Base-by-base conservation (phyloP, 2,329 filamentous ascomycete genomes). In the Apiospora hydei region DNA sequence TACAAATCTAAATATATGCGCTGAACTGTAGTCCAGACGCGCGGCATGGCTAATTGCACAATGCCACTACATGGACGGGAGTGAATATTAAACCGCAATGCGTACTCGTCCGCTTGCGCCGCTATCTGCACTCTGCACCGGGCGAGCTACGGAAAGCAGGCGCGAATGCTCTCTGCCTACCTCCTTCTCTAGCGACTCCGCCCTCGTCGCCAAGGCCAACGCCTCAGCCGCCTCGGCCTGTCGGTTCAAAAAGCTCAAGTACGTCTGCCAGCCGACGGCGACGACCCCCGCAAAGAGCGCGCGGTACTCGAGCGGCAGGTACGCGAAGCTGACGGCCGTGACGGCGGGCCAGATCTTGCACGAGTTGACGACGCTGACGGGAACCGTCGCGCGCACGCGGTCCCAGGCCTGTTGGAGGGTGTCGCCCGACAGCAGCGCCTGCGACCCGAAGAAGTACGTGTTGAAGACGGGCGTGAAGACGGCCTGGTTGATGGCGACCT, bases 201-300 rank as follows among this genome's bases (percentile, higher is more conserved):
- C 49, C 49, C 1, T 5, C 57, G 34, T 11, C 21, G 18, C 30
- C 21, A 24, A 5, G 18, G 57, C 57, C 57, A 24, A 6, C 46
- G 74, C 84, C 74, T 89, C 88, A 76, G 86, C 84, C 68, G 85
- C 84, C 80, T 94, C 94, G 1, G 93, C 94, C 74, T 85, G 85
- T 77, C 92, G 88, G 78, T 97, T 97, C 78, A 97, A 82, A 81
- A 91, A 93, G 76, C 91, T 94, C 77, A 98, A 79, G 85, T 98
- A 98, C 0, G 94, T 95, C 87, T 98, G 95, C 95, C 95, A 98
- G 0, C 93, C 93, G 69, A 98, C 92, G 0, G 94, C 94, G 75
- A 97, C 88, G 8, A 92, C 84, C 1, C 93, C 94, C 0, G 92
- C 90, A 76, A 98, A 96, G 21, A 97, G 88, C 77, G 91, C 93